Evolutionary conservation across 371 early-diverging fungal genomes (phyloP).

Genomic region (Entomophthora muscae): DNA sequence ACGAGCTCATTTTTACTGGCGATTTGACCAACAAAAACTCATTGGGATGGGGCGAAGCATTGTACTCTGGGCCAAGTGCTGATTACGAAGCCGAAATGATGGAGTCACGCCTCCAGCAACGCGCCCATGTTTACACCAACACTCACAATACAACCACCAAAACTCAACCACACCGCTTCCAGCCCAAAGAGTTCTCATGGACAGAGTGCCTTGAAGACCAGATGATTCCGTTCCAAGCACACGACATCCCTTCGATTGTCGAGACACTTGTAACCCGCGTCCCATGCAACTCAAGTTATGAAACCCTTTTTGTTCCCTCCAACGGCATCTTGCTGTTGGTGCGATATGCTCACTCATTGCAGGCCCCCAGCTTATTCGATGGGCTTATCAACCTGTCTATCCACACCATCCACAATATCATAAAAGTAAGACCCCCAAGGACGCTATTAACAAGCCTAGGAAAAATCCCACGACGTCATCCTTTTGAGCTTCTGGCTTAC

Average conservation of each 20-base stretch:
- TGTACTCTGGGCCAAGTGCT: background rate
- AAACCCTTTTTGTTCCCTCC: background rate
- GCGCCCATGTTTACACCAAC: background rate
- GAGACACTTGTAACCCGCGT: background rate
- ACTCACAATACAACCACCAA: background rate
- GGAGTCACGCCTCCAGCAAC: background rate
- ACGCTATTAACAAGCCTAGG: conserved; percentile 10
- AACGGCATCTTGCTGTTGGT: background rate
- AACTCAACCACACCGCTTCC: background rate
- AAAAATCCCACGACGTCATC: conserved; percentile 19
- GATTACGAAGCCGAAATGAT: background rate
- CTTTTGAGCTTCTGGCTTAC: conserved; percentile 63
- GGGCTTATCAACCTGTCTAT: background rate
- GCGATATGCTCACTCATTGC: background rate
- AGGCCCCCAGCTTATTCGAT: background rate
- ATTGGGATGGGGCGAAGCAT: background rate
- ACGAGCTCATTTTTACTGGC: too few relatives aligned
- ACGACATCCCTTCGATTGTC: background rate
- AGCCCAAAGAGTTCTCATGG: background rate
- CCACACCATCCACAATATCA: background rate
- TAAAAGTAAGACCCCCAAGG: background rate
- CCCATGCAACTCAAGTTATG: background rate
- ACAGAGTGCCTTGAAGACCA: background rate
- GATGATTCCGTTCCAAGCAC: background rate
- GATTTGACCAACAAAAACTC: too few relatives aligned